Evolutionary conservation across 78 protist genomes (phyloP), one percentile per base, ranked within the genome.

Genomic region (Diacronema lutheri): DNA sequence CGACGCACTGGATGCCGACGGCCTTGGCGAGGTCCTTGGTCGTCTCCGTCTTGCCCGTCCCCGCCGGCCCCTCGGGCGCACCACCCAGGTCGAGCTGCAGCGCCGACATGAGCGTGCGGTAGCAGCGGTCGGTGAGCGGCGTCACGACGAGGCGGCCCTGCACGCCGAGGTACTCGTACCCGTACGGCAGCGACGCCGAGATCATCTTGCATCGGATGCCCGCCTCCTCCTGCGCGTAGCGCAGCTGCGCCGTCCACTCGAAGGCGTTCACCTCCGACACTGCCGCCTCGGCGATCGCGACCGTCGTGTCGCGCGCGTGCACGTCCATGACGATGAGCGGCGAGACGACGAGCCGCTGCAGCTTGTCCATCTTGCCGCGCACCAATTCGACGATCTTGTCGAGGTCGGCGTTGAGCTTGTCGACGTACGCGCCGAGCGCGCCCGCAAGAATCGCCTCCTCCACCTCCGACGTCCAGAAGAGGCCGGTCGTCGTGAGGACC

Each of bases 11-110:
- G 31, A 60, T 68, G 35, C 93, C 95, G 23, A 93, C 56, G 25
- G 90, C 90, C 58, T 91, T 91, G 81, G 91, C 86, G 37, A 93
- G 44, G 46, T 95, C 97, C 88, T 92, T 94, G 71, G 85, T 66
- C 40, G 96, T 91, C 74, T 90, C 94, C 5, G 95, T 94, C 87
- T 92, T 92, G 26, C 94, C 94, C 23, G 96, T 92, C 5, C 96
- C 97, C 0, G 97, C 97, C 0, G 97, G 97, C 3, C 97, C 97
- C 38, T 87, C 91, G 10, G 95, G 97, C 0, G 95, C 93, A 33
- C 97, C 97, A 20, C 97, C 97, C n/a, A 90, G 87, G 56, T 90
- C 21, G 11, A 92, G 38, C 81, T 91, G 94, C 65, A 90, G 56
- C n/a, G 97, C 95, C 20, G 92, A 90, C 82, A 88, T 95, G 31